Evolutionary conservation across 805 yeast genomes (phyloP), one percentile per base, ranked within the genome.

Genomic region (Wickerhamomyces hampshirensis): DNA sequence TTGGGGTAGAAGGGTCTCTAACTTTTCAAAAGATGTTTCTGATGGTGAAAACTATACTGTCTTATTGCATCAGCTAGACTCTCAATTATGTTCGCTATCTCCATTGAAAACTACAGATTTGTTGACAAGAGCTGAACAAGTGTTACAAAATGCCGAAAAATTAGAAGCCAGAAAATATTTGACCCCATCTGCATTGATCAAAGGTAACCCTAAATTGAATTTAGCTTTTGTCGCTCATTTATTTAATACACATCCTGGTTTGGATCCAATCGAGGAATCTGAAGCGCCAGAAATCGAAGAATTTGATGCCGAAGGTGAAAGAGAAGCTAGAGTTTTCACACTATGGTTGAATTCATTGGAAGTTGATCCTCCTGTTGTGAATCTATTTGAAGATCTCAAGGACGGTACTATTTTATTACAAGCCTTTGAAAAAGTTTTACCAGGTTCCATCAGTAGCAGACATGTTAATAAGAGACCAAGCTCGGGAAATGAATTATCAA

Each of bases 291-390:
- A 89, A 58, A 86, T 93, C 50, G 98, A 93, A 67, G 98, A 87
- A 50, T 93, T 93, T 55, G 98, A 93, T 59, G 98, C 98, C 18
- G 98, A 93, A 66, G 98, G 98, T 45, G 98, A 93, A 66, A 84
- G 98, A 66, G 98, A 93, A 67, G 98, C 98, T 4, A 77, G 98
- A 62, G 98, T 93, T 10, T 93, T 93, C 66, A 93, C 98, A 5
- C 68, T 93, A 55, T 93, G 98, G 98, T 76, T 93, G 57, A 93
- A 93, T 65, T 87, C 96, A 2, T 73, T 93, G 53, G 98, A 93
- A 48, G 98, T 93, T 12, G 93, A 89, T 45, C 97, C 98, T 18
- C 85, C 96, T 18, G 91, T 93, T 41, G 87, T 87, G 34, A 79
- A 84, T 12, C 67, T 93, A 50, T 93, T 93, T 52, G 97, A 91